These are phyloP conservation scores for Dryas drummondii DNA, from an alignment of 306 rosid genomes.

Conservation along the genomic window DNA sequence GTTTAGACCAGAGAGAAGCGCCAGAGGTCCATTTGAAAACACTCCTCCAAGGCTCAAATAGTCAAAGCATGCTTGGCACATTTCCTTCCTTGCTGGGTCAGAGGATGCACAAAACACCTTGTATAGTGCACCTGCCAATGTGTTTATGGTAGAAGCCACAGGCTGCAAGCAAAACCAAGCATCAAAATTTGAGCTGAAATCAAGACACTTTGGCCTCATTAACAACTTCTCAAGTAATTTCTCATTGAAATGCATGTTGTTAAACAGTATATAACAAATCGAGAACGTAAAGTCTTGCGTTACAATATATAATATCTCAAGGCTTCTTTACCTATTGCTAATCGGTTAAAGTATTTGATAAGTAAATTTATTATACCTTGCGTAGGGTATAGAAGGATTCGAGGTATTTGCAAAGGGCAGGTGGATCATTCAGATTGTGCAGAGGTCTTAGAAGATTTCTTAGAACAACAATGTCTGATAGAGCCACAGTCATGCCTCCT, in stretches of 20 bases:
- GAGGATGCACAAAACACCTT: slow-evolving; percentile 50
- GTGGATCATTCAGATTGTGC: slow-evolving; percentile 44
- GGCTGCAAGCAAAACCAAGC: slow-evolving; percentile 40
- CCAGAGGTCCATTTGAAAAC: slow-evolving; percentile 49
- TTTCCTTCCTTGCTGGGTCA: slow-evolving; percentile 57
- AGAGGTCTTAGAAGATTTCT: slow-evolving; percentile 53
- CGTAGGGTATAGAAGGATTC: slow-evolving; percentile 57
- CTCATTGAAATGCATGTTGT: background rate
- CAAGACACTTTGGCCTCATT: too few species aligned
- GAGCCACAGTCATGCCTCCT: slow-evolving; percentile 47
- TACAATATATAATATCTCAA: too few species aligned
- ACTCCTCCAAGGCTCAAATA: slow-evolving; percentile 56
- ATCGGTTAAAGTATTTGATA: too few species aligned
- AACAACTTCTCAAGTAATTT: background rate
- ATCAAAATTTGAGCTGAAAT: background rate
- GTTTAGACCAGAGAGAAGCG: slow-evolving; percentile 59
- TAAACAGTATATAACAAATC: background rate
- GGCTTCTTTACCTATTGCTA: too few species aligned
- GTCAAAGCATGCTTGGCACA: slow-evolving; percentile 58
- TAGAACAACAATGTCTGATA: slow-evolving; percentile 41
- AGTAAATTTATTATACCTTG: slow-evolving; percentile 32
- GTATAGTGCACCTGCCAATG: slow-evolving; percentile 43
- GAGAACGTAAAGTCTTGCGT: background rate
- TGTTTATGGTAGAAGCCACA: slow-evolving; percentile 64
- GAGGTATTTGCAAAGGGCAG: slow-evolving; percentile 50